Evolutionary conservation across 2,329 filamentous ascomycete genomes (phyloP).

Genomic region (Chalaropsis ovoidea): DNA sequence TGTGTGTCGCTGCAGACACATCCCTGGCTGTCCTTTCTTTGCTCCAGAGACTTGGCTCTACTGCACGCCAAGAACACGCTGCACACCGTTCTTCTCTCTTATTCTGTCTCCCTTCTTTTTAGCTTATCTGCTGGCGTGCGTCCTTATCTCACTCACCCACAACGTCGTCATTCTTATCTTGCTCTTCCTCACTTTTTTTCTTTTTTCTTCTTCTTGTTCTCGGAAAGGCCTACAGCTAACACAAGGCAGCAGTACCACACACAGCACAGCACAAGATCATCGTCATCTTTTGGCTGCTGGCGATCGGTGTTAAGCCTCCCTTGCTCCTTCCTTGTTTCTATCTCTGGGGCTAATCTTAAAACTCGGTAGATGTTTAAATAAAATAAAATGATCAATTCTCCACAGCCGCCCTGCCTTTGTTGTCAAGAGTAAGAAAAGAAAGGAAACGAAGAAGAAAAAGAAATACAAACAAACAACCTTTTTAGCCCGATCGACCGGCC

Average conservation of each 20-base stretch:
- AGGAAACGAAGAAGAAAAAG: too few species aligned
- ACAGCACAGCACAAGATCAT: neutral
- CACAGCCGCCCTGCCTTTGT: neutral
- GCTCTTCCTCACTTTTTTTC: neutral
- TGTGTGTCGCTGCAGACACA: neutral
- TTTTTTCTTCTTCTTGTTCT: neutral
- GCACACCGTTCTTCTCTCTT: neutral
- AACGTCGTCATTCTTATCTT: neutral
- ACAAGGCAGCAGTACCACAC: too few species aligned
- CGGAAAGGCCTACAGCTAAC: neutral
- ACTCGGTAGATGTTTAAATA: slow-evolving; percentile 12
- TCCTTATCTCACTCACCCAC: neutral
- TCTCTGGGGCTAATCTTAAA: slow-evolving; percentile 7
- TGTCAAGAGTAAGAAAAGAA: neutral
- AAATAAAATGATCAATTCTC: neutral
- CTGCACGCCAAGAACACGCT: neutral
- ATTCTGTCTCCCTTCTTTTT: neutral
- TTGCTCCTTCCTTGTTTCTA: slow-evolving; percentile 1
- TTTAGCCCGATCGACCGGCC: too few species aligned
- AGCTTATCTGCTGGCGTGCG: neutral
- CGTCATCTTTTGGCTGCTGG: neutral
- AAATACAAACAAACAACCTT: too few species aligned
- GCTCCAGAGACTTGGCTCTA: neutral
- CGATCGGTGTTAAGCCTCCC: neutral
- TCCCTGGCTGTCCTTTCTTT: neutral